A percentile compares a stretch with the other conserved stretches of the same genome.
These are phyloP conservation scores for Candolleomyces eurysporus DNA, from an alignment of 768 basidiomycete genomes.

Conservation along the genomic window DNA sequence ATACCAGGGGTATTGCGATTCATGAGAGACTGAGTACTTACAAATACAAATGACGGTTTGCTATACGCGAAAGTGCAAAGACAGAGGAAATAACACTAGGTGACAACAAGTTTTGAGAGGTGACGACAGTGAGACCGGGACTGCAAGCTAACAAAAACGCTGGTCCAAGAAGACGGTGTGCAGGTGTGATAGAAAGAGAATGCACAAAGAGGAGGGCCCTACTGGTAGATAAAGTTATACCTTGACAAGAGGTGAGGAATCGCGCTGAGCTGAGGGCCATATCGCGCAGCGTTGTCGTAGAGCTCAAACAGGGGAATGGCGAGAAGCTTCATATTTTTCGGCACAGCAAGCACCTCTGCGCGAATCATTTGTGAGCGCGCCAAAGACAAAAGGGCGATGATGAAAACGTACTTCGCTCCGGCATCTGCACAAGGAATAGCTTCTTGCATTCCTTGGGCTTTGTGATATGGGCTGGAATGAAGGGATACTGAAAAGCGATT, in stretches of 20 bases:
- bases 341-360: constrained; percentile 91
- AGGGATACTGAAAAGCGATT: constrained; percentile 67
- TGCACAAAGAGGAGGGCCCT: background rate
- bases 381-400: background rate
- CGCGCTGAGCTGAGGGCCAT: constrained; percentile 92
- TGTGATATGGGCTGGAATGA: constrained; percentile 92
- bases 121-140: too few relatives aligned
- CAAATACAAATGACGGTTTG: too few relatives aligned
- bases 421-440: constrained; percentile 93
- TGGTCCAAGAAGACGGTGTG: background rate
- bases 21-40: too few relatives aligned
- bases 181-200: background rate
- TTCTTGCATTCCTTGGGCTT: constrained; percentile 99
- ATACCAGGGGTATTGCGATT: too few relatives aligned
- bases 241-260: constrained; percentile 90
- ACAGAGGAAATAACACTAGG: too few relatives aligned
- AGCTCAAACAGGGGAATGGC: constrained; percentile 96
- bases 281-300: constrained; percentile 95
- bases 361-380: background rate
- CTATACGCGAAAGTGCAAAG: too few relatives aligned
- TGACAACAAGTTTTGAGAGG: too few relatives aligned
- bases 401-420: constrained; percentile 74
- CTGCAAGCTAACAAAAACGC: too few relatives aligned
- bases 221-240: constrained; percentile 83
- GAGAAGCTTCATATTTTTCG: constrained; percentile 98